A percentile compares a stretch with the other conserved stretches of the same genome.
Evolutionary conservation across 768 basidiomycete species (phyloP).

Genomic region (Psilocybe tampanensis): DNA sequence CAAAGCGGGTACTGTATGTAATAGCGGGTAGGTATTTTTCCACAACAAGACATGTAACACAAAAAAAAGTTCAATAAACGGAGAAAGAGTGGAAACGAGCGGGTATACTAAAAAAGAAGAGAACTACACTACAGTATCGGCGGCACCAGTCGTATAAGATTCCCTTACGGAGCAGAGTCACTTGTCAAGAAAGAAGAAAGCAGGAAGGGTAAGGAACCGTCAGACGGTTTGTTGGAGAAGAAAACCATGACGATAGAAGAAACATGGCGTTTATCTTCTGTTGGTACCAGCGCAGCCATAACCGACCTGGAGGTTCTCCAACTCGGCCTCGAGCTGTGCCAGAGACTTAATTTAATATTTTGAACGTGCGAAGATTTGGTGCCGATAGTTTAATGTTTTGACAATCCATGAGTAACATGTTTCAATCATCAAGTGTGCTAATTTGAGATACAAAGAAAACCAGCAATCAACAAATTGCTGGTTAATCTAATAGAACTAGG

Average conservation of each 20-base stretch:
- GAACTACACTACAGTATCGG: not conserved
- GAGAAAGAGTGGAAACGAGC: not conserved
- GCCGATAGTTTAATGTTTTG: too few species aligned
- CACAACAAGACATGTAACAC: constrained; percentile 12
- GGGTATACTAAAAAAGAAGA: constrained; percentile 12
- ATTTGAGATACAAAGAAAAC: too few species aligned
- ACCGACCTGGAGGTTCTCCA: constrained; percentile 87
- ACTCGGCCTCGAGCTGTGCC: constrained; percentile 85
- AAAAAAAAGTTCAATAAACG: constrained; percentile 6
- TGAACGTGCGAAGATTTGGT: too few species aligned
- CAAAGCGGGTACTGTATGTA: too few species aligned
- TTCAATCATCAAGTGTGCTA: too few species aligned
- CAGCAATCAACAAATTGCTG: too few species aligned
- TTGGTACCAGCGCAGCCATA: constrained; percentile 70
- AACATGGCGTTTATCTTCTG: constrained; percentile 53
- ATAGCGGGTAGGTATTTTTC: constrained; percentile 18
- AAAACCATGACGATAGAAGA: not conserved
- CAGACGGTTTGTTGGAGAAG: not conserved
- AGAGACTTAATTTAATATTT: too few species aligned
- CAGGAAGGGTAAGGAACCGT: not conserved
- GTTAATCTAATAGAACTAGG: too few species aligned
- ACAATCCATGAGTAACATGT: too few species aligned
- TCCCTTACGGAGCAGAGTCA: not conserved
- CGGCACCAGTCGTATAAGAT: not conserved
- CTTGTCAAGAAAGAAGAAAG: not conserved